Percentiles rank a stretch among this genome's conserved stretches.
These are phyloP conservation scores for Blepharisma japonicum DNA, from an alignment of 73 alveolate genomes.

Conservation along the genomic window DNA sequence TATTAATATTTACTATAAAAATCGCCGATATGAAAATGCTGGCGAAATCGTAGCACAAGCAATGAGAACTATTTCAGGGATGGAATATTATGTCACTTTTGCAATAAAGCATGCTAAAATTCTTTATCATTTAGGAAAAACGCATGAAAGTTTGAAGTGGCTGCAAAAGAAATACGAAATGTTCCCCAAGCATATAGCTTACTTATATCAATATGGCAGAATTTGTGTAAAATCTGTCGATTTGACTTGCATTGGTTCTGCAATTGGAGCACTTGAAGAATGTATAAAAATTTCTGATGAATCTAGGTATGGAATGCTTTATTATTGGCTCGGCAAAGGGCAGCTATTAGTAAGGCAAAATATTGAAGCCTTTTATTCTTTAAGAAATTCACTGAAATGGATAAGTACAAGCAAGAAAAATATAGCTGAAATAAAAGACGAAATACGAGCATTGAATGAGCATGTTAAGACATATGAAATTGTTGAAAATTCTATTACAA, in stretches of 20 bases:
- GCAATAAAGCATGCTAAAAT: not conserved
- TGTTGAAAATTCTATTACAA: no score
- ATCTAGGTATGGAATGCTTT: not conserved
- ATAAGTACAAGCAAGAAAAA: no score
- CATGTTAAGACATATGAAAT: no score
- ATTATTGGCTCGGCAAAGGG: slow-evolving; percentile 13
- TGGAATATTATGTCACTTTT: not conserved
- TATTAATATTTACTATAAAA: slow-evolving; percentile 34
- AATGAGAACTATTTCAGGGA: not conserved
- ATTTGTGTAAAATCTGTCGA: slow-evolving; percentile 1
- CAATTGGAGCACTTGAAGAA: slow-evolving; percentile 61
- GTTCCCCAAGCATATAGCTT: not conserved
- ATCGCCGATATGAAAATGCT: not conserved
- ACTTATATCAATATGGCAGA: slow-evolving; percentile 15
- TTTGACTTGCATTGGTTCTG: slow-evolving; percentile 37
- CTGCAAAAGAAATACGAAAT: not conserved
- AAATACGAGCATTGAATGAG: no score
- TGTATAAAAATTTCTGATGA: slow-evolving; percentile 45
- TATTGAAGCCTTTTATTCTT: not conserved
- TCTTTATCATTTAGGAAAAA: slow-evolving; percentile 4
- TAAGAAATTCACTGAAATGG: not conserved
- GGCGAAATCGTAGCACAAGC: not conserved
- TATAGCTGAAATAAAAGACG: no score
- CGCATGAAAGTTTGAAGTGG: not conserved
- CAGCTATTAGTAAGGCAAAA: not conserved